Conservation (phyloP, 441 rosid species). For the Mallotus repandus region DNA sequence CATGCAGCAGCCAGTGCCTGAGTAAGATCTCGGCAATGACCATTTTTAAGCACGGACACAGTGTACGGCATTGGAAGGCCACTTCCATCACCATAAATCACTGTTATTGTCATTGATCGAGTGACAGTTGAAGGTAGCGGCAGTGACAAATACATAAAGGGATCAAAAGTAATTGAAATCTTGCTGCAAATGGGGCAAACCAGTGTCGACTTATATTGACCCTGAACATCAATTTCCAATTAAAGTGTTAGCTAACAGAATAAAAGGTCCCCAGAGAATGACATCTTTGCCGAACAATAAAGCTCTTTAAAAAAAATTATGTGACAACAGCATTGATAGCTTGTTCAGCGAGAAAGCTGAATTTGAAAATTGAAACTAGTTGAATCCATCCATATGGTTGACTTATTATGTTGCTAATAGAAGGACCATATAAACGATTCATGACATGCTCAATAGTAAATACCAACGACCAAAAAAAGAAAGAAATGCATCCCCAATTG, state of each 20-base stretch:
- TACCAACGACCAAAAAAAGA: neutral
- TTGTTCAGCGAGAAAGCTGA: neutral
- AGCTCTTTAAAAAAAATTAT: conserved; percentile 2
- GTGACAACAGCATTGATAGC: neutral
- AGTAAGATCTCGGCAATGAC: conserved; percentile 58
- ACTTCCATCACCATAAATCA: conserved; percentile 56
- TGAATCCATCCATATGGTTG: neutral
- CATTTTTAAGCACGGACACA: conserved; percentile 52
- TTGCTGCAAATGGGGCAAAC: conserved; percentile 71
- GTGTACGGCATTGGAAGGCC: conserved; percentile 52
- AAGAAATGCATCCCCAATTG: neutral
- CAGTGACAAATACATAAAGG: conserved; percentile 71
- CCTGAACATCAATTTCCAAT: conserved; percentile 39
- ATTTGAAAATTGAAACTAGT: neutral
- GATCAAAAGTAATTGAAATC: conserved; percentile 73
- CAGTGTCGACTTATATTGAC: conserved; percentile 69
- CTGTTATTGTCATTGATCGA: conserved; percentile 65
- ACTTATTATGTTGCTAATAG: neutral
- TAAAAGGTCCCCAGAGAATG: neutral
- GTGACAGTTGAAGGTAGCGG: conserved; percentile 70
- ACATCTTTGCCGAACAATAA: neutral
- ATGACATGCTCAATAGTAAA: neutral
- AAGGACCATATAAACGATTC: neutral
- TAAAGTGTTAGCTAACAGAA: conserved; percentile 12
- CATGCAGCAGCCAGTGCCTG: conserved; percentile 49